Evolutionary conservation across 148 eudicot species (phyloP).

Genomic region (Silene conica): DNA sequence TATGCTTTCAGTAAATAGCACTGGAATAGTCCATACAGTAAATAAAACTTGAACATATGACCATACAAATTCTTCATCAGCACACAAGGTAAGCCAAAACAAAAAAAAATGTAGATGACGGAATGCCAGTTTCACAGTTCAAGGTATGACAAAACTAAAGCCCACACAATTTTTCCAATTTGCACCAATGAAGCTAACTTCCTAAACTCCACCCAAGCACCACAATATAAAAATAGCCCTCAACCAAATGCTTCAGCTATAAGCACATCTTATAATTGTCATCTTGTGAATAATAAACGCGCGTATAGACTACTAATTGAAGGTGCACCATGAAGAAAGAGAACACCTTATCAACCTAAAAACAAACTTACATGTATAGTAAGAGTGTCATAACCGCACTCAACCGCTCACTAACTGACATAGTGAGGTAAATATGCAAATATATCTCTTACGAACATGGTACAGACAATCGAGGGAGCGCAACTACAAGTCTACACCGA

Average conservation of each 20-base stretch:
- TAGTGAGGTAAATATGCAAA: background rate
- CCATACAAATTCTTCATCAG: background rate
- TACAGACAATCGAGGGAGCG: background rate
- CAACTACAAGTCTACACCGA: background rate
- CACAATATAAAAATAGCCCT: background rate
- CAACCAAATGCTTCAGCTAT: background rate
- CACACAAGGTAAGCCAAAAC: background rate
- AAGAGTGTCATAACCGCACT: background rate
- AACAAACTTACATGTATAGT: background rate
- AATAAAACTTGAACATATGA: slow-evolving; percentile 13
- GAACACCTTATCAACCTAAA: background rate
- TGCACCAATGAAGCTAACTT: background rate
- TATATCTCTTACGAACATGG: background rate
- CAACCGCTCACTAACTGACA: background rate
- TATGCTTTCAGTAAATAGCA: slow-evolving; percentile 24
- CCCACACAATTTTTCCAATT: no score
- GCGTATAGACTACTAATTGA: background rate
- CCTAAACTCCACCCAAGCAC: background rate
- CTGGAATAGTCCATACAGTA: slow-evolving; percentile 6
- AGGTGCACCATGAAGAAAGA: background rate
- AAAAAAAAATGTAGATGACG: background rate
- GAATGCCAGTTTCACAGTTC: background rate
- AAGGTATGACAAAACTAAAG: background rate
- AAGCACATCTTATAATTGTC: background rate
- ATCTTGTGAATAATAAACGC: background rate